Base-by-base conservation (phyloP, 2,329 filamentous ascomycete genomes). In the Aspergillus hiratsukae region DNA sequence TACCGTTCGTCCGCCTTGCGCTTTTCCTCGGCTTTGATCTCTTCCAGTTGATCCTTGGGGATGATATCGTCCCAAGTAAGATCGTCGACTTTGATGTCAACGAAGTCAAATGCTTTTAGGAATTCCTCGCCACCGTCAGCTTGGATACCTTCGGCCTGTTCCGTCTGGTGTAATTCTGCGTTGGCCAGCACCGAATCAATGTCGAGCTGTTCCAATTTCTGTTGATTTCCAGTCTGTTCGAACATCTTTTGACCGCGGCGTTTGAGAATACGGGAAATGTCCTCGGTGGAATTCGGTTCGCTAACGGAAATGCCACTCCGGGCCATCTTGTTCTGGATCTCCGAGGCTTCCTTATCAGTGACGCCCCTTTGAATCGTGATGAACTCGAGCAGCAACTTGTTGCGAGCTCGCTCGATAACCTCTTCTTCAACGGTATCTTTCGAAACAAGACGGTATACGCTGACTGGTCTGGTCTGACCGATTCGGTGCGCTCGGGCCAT, bases 171-270 rank as follows among this genome's bases (percentile, higher is more conserved):
- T 66, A 97, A 87, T 76, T 99, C 94, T 28, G 95, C 94, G 72
- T 97, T 97, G 67, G 94, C 94, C 17, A 99, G 84, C 41, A 99
- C 94, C 8, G 92, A 91, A 70, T 99, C 95, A 64, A 99, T 97
- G 71, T 99, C 94, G 25, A 99, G 86, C 74, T 97, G 91, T 75
- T 99, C 94, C 4, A 99, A 82, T 71, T 96, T 94, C 76, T 93
- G 89, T 74, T 99, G 94, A 70, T 99, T 99, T 57, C 91, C 90
- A 10, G 90, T 94, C 72, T 97, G 93, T 75, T 97, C 93, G 65
- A 99, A 99, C 88, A 99, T 96, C 75, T 94, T 96, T 71, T 97
- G 94, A n/a, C 94, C 96, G 64, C 94, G 89, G 76, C 93, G 91
- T 78, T 97, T 97, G 69, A 99, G 83, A 57, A 99, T 96, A 73